Evolutionary conservation across 768 basidiomycete genomes (phyloP).

Genomic region (Leccinellum luteum): DNA sequence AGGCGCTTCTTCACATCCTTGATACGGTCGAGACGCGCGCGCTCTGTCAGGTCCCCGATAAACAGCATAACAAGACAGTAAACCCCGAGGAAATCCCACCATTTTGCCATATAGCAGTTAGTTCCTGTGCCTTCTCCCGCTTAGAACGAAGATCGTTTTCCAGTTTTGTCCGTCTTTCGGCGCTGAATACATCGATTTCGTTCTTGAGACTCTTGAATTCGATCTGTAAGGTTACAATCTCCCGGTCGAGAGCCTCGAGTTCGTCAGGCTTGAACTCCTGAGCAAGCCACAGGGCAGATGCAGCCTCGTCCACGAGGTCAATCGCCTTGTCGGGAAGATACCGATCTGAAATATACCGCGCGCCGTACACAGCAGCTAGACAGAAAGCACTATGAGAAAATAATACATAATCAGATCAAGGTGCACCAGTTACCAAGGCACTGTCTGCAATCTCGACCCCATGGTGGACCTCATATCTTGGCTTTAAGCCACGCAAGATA

Average conservation of each 20-base stretch:
- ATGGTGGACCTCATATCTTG: constrained; percentile 88
- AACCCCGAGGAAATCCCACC: constrained; percentile 35
- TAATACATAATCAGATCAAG: background rate
- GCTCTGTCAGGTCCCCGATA: constrained; percentile 44
- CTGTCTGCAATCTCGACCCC: constrained; percentile 90
- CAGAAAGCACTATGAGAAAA: background rate
- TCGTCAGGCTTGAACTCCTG: constrained; percentile 88
- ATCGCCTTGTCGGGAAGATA: constrained; percentile 91
- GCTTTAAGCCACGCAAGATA: constrained; percentile 83
- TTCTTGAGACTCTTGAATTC: constrained; percentile 89
- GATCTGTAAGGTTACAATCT: constrained; percentile 84
- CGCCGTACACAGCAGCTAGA: constrained; percentile 76
- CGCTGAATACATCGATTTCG: constrained; percentile 80
- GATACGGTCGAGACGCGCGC: constrained; percentile 61
- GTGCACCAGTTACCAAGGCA: constrained; percentile 78
- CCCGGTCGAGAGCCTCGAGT: constrained; percentile 77
- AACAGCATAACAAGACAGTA: too few relatives aligned
- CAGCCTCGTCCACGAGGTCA: constrained; percentile 92
- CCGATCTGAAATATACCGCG: constrained; percentile 84
- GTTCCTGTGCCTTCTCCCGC: constrained; percentile 56
- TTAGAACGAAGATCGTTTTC: constrained; percentile 61
- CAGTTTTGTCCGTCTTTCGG: constrained; percentile 66
- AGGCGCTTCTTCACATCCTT: constrained; percentile 73
- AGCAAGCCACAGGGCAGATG: constrained; percentile 79
- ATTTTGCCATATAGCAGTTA: constrained; percentile 71